These are phyloP conservation scores for Myxozyma monticola DNA, from an alignment of 805 yeast species.

Conservation along the genomic window DNA sequence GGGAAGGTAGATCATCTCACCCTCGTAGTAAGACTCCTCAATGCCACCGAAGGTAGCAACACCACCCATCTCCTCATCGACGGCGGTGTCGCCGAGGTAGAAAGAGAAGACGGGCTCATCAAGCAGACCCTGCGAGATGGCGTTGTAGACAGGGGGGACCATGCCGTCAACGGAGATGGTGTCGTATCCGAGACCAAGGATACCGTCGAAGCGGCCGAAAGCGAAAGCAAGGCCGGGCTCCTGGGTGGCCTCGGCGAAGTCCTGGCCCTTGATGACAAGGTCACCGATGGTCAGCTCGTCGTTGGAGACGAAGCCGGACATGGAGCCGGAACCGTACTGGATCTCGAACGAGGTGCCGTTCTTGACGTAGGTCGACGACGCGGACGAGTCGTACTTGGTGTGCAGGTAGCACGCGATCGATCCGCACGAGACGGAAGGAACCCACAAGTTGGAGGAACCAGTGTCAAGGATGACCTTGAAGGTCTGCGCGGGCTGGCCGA, in stretches of 20 bases:
- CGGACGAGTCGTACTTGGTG: slow-evolving; percentile 79
- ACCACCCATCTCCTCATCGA: slow-evolving; percentile 69
- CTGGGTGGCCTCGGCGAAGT: slow-evolving; percentile 93
- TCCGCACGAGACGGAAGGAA: slow-evolving; percentile 83
- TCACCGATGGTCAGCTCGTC: slow-evolving; percentile 82
- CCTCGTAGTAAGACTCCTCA: slow-evolving; percentile 71
- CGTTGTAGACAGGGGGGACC: slow-evolving; percentile 93
- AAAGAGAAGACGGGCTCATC: slow-evolving; percentile 87
- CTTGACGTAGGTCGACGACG: slow-evolving; percentile 78
- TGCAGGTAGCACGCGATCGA: slow-evolving; percentile 96
- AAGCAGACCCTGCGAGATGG: slow-evolving; percentile 74
- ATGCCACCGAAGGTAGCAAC: slow-evolving; percentile 94
- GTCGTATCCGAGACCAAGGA: slow-evolving; percentile 91
- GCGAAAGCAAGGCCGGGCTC: slow-evolving; percentile 99
- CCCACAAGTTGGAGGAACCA: slow-evolving; percentile 97
- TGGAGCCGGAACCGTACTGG: slow-evolving; percentile 88
- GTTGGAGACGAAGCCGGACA: slow-evolving; percentile 89
- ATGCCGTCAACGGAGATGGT: slow-evolving; percentile 84
- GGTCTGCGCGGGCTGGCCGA: slow-evolving; percentile 91
- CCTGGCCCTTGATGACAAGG: slow-evolving; percentile 81
- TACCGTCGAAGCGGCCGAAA: slow-evolving; percentile 98
- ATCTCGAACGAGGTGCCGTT: slow-evolving; percentile 86
- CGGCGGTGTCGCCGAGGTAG: slow-evolving; percentile 76
- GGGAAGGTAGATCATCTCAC: slow-evolving; percentile 92
- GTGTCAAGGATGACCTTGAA: slow-evolving; percentile 96